Base-by-base conservation (phyloP, 805 yeast species). In the Zygotorulaspora chibaensis region DNA sequence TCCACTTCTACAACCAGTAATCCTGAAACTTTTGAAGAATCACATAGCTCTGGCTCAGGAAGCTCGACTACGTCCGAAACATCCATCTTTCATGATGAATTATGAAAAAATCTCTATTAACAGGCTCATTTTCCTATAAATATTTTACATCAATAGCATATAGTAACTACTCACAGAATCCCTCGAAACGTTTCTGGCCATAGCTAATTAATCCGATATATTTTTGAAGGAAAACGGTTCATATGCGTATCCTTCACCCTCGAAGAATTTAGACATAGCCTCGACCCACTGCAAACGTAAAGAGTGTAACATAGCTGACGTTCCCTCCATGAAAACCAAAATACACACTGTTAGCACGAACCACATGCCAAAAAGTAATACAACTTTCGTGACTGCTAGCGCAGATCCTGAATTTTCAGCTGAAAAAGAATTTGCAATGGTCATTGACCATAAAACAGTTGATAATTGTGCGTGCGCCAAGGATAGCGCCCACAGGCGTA, bases 231-330 rank as follows among this genome's bases (percentile, higher is more conserved):
- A 77, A 63, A 88, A 93, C n/a, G 99, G 98, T 54, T 78, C 82
- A 63, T 87, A 93, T 5, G 90, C 80, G 55, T 80, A 74, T 50
- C 99, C 99, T 67, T 91, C 98, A 65, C 99, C 99, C 62, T 86
- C 93, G 61, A 90, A 93, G 71, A 84, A 95, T 72, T 93, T 93
- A 51, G 96, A 88, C 99, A 93, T 93, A 23, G 96, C 84, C 72
- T 93, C 99, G 52, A 93, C 99, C 99, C 99, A 93, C 67, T 93
- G 99, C 62, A 93, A 77, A 75, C 99, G 87, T 62, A 93, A 77
- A n/a, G 97, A 85, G 69, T 93, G 99, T 62, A 93, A 77, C 99
- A 93, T 93, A 29, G 99, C 99, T 20, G 97, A 88, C 0, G 99
- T 93, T 48, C 99, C 99, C 69, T 93, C 99, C 99, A 93, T 93